phyloP scores from a whole-genome alignment of 176 grass and related monocot genomes.

The Aegilops umbellulata region DNA sequence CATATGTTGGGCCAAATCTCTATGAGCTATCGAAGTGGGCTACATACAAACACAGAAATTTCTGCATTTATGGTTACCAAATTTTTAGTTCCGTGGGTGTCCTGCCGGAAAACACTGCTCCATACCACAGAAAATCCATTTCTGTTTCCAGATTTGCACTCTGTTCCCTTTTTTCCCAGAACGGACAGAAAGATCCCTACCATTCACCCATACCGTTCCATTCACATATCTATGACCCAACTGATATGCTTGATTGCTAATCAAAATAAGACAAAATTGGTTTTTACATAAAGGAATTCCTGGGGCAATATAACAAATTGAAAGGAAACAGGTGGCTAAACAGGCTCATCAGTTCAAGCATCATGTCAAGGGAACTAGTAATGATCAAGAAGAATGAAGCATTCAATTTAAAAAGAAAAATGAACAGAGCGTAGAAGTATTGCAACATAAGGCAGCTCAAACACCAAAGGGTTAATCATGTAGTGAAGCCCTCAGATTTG shows the following conservation, averaged over 20 bases:
- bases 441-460: not conserved
- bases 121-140: not conserved
- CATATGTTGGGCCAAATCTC: not conserved
- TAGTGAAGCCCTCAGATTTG: not conserved
- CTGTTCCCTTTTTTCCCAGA: not conserved
- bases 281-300: not conserved
- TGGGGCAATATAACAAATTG: not conserved
- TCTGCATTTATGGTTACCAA: not conserved
- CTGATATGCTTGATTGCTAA: not conserved
- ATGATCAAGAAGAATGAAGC: constrained; percentile 2
- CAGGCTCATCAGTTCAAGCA: constrained; percentile 12
- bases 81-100: not conserved
- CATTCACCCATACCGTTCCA: not conserved
- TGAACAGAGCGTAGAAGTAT: not conserved
- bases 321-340: constrained; percentile 4
- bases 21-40: not conserved
- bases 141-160: not conserved
- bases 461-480: constrained; percentile 4
- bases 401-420: not conserved
- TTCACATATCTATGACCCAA: not conserved
- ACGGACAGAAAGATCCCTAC: not conserved
- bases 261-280: not conserved
- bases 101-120: not conserved
- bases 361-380: no score
- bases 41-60: not conserved